These are phyloP conservation scores for Eimeria brunetti DNA, from an alignment of 169 alveolate species.

Conservation along the genomic window DNA sequence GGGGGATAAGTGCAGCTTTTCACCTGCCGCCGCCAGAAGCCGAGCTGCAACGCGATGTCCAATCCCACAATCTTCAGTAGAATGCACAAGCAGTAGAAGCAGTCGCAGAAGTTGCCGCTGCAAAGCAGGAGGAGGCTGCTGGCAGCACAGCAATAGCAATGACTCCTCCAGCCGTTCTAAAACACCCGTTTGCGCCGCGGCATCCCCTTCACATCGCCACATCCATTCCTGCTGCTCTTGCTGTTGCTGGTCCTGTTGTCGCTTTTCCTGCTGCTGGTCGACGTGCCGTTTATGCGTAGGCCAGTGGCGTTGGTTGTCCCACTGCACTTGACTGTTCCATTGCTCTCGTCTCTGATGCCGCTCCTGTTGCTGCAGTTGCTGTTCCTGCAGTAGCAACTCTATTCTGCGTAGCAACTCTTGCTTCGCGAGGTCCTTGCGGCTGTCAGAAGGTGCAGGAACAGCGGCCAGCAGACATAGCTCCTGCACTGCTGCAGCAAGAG, in stretches of 20 bases:
- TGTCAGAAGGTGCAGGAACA: conserved; percentile 42
- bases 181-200: conserved; percentile 9
- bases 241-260: conserved; percentile 8
- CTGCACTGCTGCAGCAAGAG: conserved; percentile 47
- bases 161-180: conserved; percentile 51
- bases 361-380: conserved; percentile 18
- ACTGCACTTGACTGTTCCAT: neutral
- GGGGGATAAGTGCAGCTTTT: conserved; percentile 16
- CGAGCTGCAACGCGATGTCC: conserved; percentile 59
- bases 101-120: conserved; percentile 55
- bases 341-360: neutral
- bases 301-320: neutral
- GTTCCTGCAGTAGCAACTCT: conserved; percentile 46
- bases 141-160: conserved; percentile 42
- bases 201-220: conserved; percentile 17
- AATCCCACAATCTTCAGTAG: neutral
- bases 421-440: conserved; percentile 64
- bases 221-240: conserved; percentile 24
- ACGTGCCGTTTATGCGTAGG: neutral
- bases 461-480: conserved; percentile 23
- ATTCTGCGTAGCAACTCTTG: conserved; percentile 65
- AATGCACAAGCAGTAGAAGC: conserved; percentile 33
- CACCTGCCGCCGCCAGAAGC: conserved; percentile 61
- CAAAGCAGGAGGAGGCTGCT: conserved; percentile 66
- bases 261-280: conserved; percentile 8